Percentiles rank a stretch among this genome's conserved stretches.
phyloP scores from a whole-genome alignment of 179 eudicot species.

The Nepenthes alata region DNA sequence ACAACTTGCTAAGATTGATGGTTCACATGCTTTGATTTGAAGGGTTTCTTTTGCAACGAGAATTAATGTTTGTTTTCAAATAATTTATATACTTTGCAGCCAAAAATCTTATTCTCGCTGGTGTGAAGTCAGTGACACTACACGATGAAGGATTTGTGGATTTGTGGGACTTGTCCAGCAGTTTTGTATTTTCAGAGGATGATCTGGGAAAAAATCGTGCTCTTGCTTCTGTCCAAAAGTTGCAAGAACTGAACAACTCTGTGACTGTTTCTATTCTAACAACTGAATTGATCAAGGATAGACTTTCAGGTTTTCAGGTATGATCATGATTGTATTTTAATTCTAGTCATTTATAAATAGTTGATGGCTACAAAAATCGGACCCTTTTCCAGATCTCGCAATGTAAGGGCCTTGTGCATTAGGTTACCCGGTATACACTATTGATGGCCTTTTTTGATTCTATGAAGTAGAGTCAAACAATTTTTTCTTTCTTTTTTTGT shows the following conservation, averaged over 20 bases:
- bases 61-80: not conserved
- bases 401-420: too few species aligned
- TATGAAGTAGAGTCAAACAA: too few species aligned
- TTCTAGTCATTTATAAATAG: not conserved
- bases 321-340: not conserved
- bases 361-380: too few species aligned
- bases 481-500: too few species aligned
- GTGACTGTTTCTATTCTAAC: slow-evolving; percentile 46
- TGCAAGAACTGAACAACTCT: slow-evolving; percentile 60
- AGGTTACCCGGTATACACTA: too few species aligned
- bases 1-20: too few species aligned
- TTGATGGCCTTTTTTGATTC: too few species aligned
- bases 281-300: slow-evolving; percentile 36
- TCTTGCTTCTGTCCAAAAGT: slow-evolving; percentile 41
- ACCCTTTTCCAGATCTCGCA: too few species aligned
- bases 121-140: slow-evolving; percentile 73
- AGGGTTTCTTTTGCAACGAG: too few species aligned
- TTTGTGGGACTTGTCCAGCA: slow-evolving; percentile 69
- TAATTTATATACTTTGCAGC: slow-evolving; percentile 30
- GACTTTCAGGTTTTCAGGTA: slow-evolving; percentile 60
- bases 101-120: slow-evolving; percentile 70
- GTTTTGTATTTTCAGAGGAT: slow-evolving; percentile 44
- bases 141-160: slow-evolving; percentile 66
- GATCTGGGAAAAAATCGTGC: slow-evolving; percentile 66
- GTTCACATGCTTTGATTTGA: too few species aligned